Conservation (phyloP, 768 basidiomycete species). For the Tephrocybe sp. region DNA sequence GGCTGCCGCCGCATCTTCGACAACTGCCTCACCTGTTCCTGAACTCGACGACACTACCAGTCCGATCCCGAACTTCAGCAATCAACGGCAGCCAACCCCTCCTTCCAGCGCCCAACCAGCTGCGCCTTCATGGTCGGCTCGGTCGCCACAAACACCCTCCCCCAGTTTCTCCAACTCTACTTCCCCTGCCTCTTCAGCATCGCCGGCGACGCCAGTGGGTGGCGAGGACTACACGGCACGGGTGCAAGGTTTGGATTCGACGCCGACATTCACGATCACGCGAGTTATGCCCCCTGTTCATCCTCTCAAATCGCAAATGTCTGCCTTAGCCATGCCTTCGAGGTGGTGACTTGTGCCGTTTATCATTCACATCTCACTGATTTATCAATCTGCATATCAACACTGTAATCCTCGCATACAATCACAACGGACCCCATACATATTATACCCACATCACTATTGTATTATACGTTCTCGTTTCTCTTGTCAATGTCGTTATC, state of each 20-base stretch:
- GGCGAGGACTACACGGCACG: constrained; percentile 51
- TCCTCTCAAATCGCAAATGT: constrained; percentile 61
- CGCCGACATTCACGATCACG: constrained; percentile 38
- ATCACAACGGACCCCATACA: constrained; percentile 15
- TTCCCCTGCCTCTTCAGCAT: constrained; percentile 62
- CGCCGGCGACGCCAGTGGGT: constrained; percentile 58
- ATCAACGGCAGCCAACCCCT: constrained; percentile 32
- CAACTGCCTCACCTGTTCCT: constrained; percentile 36
- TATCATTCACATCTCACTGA: constrained; percentile 20
- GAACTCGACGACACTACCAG: constrained; percentile 44
- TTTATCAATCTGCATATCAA: constrained; percentile 16
- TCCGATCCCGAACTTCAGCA: constrained; percentile 47
- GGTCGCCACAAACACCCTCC: constrained; percentile 56
- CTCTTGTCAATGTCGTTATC: constrained; percentile 1
- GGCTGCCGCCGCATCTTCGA: constrained; percentile 38
- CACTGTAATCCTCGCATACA: constrained; percentile 12
- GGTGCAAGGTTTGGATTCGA: constrained; percentile 42
- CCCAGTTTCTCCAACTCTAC: constrained; percentile 52
- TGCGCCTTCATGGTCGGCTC: constrained; percentile 27
- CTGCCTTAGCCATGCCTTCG: constrained; percentile 60
- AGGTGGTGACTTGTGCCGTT: constrained; percentile 49
- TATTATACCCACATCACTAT: constrained; percentile 7
- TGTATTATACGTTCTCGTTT: constrained; percentile 10
- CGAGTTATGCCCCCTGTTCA: constrained; percentile 32
- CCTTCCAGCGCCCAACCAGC: constrained; percentile 28